These are phyloP conservation scores for Carex parvula DNA, from an alignment of 176 grass and related monocot species.

Conservation along the genomic window DNA sequence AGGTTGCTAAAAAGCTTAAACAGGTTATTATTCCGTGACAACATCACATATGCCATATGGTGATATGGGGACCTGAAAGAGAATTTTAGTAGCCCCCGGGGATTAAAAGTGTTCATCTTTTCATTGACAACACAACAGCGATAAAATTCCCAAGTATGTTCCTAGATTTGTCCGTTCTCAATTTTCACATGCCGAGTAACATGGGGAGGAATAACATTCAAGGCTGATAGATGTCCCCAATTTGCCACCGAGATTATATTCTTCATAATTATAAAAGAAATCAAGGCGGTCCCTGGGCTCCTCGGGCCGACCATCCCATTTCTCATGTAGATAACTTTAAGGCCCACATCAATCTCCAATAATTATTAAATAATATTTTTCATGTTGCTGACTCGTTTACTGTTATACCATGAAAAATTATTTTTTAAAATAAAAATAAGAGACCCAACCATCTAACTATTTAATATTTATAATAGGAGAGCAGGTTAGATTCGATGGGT, in stretches of 20 bases:
- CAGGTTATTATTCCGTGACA: background rate
- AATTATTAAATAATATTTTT: background rate
- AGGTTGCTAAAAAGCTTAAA: background rate
- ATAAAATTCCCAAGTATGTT: slow-evolving; percentile 6
- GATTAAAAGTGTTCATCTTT: background rate
- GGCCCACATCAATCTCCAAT: background rate
- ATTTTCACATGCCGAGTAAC: slow-evolving; percentile 11
- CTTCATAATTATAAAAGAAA: background rate
- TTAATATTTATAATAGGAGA: too few species aligned
- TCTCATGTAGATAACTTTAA: background rate
- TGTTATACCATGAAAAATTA: too few species aligned
- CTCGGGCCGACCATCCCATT: background rate
- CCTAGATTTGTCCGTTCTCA: slow-evolving; percentile 15
- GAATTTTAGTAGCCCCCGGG: background rate
- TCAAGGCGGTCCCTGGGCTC: background rate
- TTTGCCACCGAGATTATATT: background rate
- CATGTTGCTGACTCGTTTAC: too few species aligned
- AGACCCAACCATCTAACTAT: too few species aligned
- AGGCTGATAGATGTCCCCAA: background rate
- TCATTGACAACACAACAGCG: background rate
- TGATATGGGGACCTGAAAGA: background rate
- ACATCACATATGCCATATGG: background rate
- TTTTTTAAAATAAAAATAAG: too few species aligned
- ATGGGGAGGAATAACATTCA: background rate
- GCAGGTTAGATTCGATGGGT: too few species aligned